phyloP scores from a whole-genome alignment of 2,329 filamentous ascomycete species.

The Magnaporthales sp. region DNA sequence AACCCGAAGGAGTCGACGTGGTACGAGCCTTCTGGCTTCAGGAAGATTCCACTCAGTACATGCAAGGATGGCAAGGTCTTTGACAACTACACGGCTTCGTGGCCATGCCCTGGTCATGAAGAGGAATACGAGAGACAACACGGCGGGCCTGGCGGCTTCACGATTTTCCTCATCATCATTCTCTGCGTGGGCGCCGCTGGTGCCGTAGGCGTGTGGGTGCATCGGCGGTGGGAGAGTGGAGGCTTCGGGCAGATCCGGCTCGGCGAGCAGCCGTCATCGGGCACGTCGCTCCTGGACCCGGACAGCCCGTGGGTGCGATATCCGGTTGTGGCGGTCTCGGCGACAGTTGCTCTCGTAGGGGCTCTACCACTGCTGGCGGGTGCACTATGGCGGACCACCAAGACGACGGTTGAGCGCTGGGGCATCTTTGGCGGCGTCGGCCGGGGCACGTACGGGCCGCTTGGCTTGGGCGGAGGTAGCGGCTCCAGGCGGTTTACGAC shows the following conservation, averaged over 20 bases:
- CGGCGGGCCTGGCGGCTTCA: slow-evolving; percentile 61
- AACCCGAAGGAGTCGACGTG: slow-evolving; percentile 68
- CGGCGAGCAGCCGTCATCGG: slow-evolving; percentile 51
- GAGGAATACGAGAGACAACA: slow-evolving; percentile 63
- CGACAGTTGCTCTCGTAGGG: slow-evolving; percentile 48
- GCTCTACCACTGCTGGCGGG: slow-evolving; percentile 62
- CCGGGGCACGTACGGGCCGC: slow-evolving; percentile 37
- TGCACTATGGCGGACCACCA: slow-evolving; percentile 62
- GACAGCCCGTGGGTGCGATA: slow-evolving; percentile 74
- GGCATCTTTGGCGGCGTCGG: slow-evolving; percentile 29
- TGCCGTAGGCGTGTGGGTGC: slow-evolving; percentile 75
- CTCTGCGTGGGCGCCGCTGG: slow-evolving; percentile 65
- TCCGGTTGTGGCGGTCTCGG: slow-evolving; percentile 66
- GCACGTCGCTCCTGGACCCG: slow-evolving; percentile 44
- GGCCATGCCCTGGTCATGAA: slow-evolving; percentile 70
- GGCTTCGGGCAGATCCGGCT: slow-evolving; percentile 86
- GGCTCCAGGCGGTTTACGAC: slow-evolving; percentile 70
- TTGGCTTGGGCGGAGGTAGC: slow-evolving; percentile 41
- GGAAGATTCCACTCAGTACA: slow-evolving; percentile 81
- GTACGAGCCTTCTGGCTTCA: slow-evolving; percentile 80
- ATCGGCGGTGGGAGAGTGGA: slow-evolving; percentile 62
- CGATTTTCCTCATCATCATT: slow-evolving; percentile 77
- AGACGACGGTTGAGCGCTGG: slow-evolving; percentile 39
- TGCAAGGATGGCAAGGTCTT: slow-evolving; percentile 69
- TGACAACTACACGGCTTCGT: slow-evolving; percentile 54